Evolutionary conservation across 2,329 filamentous ascomycete species (phyloP), one percentile per base, ranked within the genome.

Genomic region (Seiridium cupressi): DNA sequence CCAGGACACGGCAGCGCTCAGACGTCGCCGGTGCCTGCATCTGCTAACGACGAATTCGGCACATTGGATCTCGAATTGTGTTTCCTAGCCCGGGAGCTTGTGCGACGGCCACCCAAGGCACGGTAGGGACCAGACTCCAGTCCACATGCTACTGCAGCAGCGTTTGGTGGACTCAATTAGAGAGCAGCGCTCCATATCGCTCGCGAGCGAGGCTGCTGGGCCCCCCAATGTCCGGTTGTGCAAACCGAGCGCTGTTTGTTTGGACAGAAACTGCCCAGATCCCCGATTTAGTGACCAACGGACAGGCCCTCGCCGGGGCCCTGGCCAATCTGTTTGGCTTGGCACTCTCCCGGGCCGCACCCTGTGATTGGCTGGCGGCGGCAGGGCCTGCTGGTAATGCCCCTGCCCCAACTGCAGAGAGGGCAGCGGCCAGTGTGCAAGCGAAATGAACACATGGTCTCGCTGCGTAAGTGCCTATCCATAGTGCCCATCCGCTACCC

Each of bases 381-480:
- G 51, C 51, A 36, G 31, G 26, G 11, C 36, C n/a, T n/a, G 26
- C 42, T 57, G 55, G 46, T 36, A 32, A 31, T 26, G 38, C 36
- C 51, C 51, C 51, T 55, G 51, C 35, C 38, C 49, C 11, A 26
- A 42, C 13, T 18, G n/a, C 35, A 35, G 32, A 26, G 36, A 44
- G 38, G 44, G 38, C 35, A n/a, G 44, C 26, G n/a, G 44, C 44
- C 44, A 32, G 26, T 44, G 26, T 10, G 32, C 36, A 59, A 59
- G 57, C 57, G 57, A 59, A 54, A 59, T 59, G 42, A 51, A 51
- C 47, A 35, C 44, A 13, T 42, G 34, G 56, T 40, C 32, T n/a
- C 56, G 56, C 56, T 58, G 44, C 56, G 56, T 58, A 58, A 58
- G 56, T 58, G 32, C 35, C 44, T 40, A 42, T 42, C 56, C 44